Percentiles rank a stretch among this genome's conserved stretches.
These are phyloP conservation scores for Aspergillus avenaceus DNA, from an alignment of 495 filamentous ascomycete species.

Conservation along the genomic window DNA sequence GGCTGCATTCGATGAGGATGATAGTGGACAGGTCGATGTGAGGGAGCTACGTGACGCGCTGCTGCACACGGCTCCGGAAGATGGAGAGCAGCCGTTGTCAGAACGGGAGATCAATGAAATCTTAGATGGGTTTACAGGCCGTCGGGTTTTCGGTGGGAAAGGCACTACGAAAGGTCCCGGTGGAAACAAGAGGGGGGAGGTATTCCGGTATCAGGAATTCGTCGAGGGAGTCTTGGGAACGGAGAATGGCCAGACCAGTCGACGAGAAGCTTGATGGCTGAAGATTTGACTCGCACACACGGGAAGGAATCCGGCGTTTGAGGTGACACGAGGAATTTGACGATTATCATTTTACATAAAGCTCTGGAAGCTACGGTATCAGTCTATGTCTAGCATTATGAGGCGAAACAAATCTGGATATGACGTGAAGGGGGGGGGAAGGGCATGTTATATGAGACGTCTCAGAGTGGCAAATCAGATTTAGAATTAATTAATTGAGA, in stretches of 20 bases:
- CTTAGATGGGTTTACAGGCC: conserved; percentile 76
- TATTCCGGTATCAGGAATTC: conserved; percentile 46
- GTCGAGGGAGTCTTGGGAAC: conserved; percentile 36
- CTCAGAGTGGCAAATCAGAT: neutral
- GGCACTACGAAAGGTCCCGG: conserved; percentile 23
- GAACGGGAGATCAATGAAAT: conserved; percentile 79
- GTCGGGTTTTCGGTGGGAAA: conserved; percentile 63
- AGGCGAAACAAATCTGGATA: neutral
- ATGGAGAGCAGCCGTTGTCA: conserved; percentile 62
- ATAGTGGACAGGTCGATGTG: conserved; percentile 87
- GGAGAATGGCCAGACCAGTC: conserved; percentile 28
- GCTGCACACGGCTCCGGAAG: conserved; percentile 72
- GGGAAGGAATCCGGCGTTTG: neutral
- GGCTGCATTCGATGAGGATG: conserved; percentile 91
- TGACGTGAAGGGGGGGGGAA: neutral
- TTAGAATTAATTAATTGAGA: neutral
- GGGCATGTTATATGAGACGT: neutral
- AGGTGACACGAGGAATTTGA: neutral
- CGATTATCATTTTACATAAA: neutral
- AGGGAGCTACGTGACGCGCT: conserved; percentile 78
- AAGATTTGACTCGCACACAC: no score
- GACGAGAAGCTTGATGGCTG: conserved; percentile 22
- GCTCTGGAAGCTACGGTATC: conserved; percentile 9
- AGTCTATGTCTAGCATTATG: neutral
- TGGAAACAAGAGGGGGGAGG: conserved; percentile 37